A percentile compares a stretch with the other conserved stretches of the same genome.
These are phyloP conservation scores for Leptosphaerulina australis DNA, from an alignment of 2,329 filamentous ascomycete species.

Conservation along the genomic window DNA sequence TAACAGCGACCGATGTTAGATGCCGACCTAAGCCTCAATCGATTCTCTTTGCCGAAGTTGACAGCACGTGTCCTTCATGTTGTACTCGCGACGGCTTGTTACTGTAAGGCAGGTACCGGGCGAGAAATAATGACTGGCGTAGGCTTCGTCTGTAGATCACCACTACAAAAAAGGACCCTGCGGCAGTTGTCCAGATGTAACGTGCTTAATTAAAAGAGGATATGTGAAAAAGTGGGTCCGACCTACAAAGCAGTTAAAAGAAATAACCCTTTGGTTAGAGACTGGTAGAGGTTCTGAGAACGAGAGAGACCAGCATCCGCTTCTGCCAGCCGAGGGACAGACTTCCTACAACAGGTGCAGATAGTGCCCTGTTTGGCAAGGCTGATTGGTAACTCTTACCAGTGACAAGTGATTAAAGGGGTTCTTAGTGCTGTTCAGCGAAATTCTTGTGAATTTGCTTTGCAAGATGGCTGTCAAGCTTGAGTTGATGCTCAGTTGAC, in stretches of 20 bases:
- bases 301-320: slow-evolving; percentile 1
- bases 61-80: no score
- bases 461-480: neutral
- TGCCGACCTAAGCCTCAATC: no score
- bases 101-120: no score
- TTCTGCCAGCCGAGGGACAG: neutral
- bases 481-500: neutral
- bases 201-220: neutral
- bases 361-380: neutral
- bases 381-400: neutral
- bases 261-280: neutral
- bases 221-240: slow-evolving; percentile 6
- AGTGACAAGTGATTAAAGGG: neutral
- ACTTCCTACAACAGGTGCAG: neutral
- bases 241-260: slow-evolving; percentile 2
- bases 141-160: neutral
- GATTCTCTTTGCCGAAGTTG: no score
- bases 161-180: neutral
- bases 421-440: no score
- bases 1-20: no score
- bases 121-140: neutral
- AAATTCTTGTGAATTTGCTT: neutral
- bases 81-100: no score
- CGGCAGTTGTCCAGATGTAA: neutral
- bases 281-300: neutral